These are phyloP conservation scores for Phlebiopsis flavidoalba DNA, from an alignment of 768 basidiomycete genomes.

Conservation along the genomic window DNA sequence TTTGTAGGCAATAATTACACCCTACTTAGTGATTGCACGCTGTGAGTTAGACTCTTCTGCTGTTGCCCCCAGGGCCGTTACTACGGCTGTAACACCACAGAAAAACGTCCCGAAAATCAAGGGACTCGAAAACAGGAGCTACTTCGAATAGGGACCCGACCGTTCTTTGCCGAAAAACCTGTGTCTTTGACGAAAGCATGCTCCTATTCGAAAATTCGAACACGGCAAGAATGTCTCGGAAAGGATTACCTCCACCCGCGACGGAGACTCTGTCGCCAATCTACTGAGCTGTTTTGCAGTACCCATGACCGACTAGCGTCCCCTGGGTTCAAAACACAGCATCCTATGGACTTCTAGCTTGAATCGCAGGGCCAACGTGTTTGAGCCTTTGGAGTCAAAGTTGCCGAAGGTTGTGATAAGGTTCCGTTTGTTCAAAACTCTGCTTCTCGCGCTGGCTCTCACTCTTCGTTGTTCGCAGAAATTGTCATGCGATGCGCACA, in stretches of 20 bases:
- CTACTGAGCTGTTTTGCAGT: slow-evolving; percentile 49
- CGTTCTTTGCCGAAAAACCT: slow-evolving; percentile 78
- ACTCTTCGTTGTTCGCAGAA: slow-evolving; percentile 40
- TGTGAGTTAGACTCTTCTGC: slow-evolving; percentile 39
- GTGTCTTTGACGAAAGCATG: slow-evolving; percentile 64
- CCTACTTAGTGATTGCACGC: neutral
- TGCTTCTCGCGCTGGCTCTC: neutral
- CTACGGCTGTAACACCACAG: slow-evolving; percentile 14
- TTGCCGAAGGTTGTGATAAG: slow-evolving; percentile 57
- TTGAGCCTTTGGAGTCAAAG: slow-evolving; percentile 76
- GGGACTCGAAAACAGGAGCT: slow-evolving; percentile 56
- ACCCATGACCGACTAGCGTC: slow-evolving; percentile 57
- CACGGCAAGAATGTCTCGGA: slow-evolving; percentile 72
- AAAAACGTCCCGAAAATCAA: slow-evolving; percentile 33
- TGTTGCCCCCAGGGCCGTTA: slow-evolving; percentile 15
- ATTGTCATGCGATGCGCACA: slow-evolving; percentile 60
- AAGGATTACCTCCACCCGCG: slow-evolving; percentile 43
- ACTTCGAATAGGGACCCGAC: slow-evolving; percentile 57
- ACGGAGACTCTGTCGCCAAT: slow-evolving; percentile 35
- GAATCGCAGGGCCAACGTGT: slow-evolving; percentile 48
- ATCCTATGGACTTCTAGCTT: slow-evolving; percentile 48
- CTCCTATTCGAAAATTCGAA: slow-evolving; percentile 66
- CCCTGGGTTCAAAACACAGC: slow-evolving; percentile 67
- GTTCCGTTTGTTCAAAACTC: slow-evolving; percentile 1
- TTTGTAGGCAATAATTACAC: neutral